These are phyloP conservation scores for Chenopodium album DNA, from an alignment of 148 eudicot genomes.

Conservation along the genomic window DNA sequence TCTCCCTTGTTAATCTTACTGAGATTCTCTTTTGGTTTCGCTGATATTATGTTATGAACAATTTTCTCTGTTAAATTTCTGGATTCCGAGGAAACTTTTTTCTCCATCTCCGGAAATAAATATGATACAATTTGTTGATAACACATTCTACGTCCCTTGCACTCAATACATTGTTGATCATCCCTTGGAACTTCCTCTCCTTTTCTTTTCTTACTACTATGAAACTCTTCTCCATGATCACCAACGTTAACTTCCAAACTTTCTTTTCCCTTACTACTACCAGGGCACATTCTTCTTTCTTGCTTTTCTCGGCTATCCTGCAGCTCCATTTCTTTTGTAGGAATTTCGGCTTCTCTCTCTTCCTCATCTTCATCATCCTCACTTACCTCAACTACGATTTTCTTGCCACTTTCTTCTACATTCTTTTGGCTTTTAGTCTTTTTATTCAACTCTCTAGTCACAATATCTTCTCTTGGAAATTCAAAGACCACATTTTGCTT, in stretches of 20 bases:
- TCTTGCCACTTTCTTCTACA: background rate
- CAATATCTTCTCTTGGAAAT: background rate
- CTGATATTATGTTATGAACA: background rate
- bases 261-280: background rate
- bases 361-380: too few species aligned
- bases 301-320: too few species aligned
- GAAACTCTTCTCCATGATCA: too few species aligned
- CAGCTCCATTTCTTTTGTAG: background rate
- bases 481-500: background rate
- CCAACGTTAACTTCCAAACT: background rate
- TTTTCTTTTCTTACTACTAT: background rate
- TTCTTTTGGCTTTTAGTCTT: background rate
- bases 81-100: background rate
- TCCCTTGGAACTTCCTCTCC: background rate
- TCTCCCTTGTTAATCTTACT: background rate
- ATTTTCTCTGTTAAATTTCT: too few species aligned
- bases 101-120: background rate
- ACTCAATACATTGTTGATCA: background rate
- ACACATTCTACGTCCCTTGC: background rate
- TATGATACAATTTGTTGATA: background rate
- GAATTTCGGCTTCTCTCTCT: too few species aligned
- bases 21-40: background rate
- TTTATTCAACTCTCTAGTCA: background rate
- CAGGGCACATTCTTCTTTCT: too few species aligned
- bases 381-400: too few species aligned